Conservation (phyloP, 1,284 basidiomycete species). For the Rhizoctonia solani region DNA sequence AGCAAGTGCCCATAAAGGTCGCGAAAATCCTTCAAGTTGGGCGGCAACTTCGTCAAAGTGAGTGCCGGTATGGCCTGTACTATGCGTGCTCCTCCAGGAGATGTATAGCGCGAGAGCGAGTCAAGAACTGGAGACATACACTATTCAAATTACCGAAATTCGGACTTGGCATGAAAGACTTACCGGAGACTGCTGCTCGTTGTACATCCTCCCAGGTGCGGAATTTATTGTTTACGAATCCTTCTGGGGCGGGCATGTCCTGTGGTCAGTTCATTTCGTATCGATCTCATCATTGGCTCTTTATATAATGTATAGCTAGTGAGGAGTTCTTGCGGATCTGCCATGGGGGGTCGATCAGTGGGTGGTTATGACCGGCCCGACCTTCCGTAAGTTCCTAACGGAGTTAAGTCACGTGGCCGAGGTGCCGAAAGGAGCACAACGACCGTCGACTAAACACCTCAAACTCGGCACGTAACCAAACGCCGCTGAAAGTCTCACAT, state of each 20-base stretch:
- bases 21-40: conserved; percentile 74
- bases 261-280: too few species aligned
- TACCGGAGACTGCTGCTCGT: conserved; percentile 14
- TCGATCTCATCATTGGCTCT: neutral
- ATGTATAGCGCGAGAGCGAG: conserved; percentile 68
- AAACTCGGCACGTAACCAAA: too few species aligned
- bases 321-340: neutral
- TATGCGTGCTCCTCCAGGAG: conserved; percentile 70
- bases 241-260: conserved; percentile 27
- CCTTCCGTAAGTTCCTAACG: conserved; percentile 1
- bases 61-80: conserved; percentile 72
- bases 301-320: neutral
- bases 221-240: conserved; percentile 28
- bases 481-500: too few species aligned
- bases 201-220: conserved; percentile 20
- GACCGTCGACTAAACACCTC: neutral
- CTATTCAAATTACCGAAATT: neutral
- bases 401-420: neutral
- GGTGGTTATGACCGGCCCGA: conserved; percentile 1
- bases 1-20: conserved; percentile 76
- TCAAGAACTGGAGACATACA: conserved; percentile 58
- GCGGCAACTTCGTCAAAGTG: conserved; percentile 77
- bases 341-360: neutral
- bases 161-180: neutral
- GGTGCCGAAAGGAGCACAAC: too few species aligned